A percentile compares a stretch with the other conserved stretches of the same genome.
Evolutionary conservation across 202 grass and related monocot species (phyloP).

Genomic region (Tripidium arundinaceum): DNA sequence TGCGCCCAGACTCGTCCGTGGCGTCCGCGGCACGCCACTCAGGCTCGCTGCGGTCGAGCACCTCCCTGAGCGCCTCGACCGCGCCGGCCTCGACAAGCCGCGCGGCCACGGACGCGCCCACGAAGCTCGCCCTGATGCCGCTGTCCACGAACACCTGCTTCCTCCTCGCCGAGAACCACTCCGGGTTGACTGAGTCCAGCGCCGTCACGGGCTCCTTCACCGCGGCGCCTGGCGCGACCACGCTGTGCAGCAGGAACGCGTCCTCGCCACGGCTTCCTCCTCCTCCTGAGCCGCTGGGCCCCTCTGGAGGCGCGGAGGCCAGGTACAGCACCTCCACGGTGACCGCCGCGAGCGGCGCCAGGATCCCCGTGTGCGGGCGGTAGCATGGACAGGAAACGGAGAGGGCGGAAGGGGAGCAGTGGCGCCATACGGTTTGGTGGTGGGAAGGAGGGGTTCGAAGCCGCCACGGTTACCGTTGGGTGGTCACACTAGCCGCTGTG

Average conservation of each 20-base stretch:
- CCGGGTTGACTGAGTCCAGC: slow-evolving; percentile 49
- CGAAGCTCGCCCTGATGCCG: slow-evolving; percentile 53
- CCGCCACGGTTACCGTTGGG: slow-evolving; percentile 22
- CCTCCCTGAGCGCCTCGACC: slow-evolving; percentile 55
- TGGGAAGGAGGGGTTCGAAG: slow-evolving; percentile 47
- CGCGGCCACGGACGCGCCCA: slow-evolving; percentile 49
- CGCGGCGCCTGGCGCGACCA: slow-evolving; percentile 49
- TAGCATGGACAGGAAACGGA: slow-evolving; percentile 29
- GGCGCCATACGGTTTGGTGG: slow-evolving; percentile 41
- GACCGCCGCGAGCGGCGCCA: slow-evolving; percentile 58
- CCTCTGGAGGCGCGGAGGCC: slow-evolving; percentile 2
- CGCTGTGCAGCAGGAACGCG: slow-evolving; percentile 73
- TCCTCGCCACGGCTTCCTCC: slow-evolving; percentile 37
- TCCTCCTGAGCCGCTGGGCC: neutral
- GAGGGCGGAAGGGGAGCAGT: slow-evolving; percentile 36
- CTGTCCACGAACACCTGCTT: slow-evolving; percentile 77
- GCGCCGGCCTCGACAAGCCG: slow-evolving; percentile 36
- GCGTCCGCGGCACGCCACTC: slow-evolving; percentile 56
- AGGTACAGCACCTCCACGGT: slow-evolving; percentile 54
- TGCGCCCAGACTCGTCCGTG: slow-evolving; percentile 41
- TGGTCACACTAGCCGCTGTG: slow-evolving; percentile 32
- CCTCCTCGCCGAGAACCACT: slow-evolving; percentile 67
- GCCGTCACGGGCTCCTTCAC: slow-evolving; percentile 38
- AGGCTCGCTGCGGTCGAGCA: slow-evolving; percentile 59
- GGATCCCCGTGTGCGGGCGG: slow-evolving; percentile 58